Evolutionary conservation across 768 basidiomycete genomes (phyloP).

Genomic region (Cystobasidium onofrii): DNA sequence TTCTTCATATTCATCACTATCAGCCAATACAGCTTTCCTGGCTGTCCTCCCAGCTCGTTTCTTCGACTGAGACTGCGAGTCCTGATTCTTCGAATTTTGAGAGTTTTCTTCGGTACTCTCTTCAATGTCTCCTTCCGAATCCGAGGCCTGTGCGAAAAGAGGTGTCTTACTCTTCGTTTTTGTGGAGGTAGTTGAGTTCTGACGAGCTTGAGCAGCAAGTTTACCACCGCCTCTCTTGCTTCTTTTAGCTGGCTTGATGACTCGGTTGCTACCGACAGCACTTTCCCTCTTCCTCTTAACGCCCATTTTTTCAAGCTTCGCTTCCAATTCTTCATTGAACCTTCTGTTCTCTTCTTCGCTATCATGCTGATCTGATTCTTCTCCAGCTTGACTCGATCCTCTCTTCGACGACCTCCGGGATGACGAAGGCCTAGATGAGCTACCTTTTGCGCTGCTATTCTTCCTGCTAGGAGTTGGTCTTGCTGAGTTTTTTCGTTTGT

Average conservation of each 20-base stretch:
- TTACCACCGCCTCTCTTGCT: constrained; percentile 2
- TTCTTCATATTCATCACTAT: constrained; percentile 10
- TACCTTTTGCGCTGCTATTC: background rate
- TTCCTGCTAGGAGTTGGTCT: background rate
- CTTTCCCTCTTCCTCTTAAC: constrained; percentile 23
- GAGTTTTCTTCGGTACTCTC: background rate
- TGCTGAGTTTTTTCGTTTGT: background rate
- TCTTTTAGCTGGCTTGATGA: constrained; percentile 25
- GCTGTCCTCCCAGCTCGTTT: background rate
- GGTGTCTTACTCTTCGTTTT: constrained; percentile 10
- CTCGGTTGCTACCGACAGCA: constrained; percentile 10
- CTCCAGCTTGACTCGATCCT: background rate
- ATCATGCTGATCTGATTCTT: background rate
- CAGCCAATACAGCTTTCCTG: background rate
- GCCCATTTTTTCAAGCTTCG: constrained; percentile 22
- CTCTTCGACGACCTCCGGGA: constrained; percentile 4
- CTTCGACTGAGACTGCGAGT: background rate
- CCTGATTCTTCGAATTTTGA: background rate
- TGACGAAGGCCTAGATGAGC: background rate
- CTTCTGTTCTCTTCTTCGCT: background rate
- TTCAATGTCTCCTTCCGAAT: background rate
- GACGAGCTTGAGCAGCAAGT: background rate
- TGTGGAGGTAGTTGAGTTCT: background rate
- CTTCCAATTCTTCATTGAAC: constrained; percentile 25
- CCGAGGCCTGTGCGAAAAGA: background rate